Evolutionary conservation across 23 red algal genomes (phyloP).

Genomic region (Gracilaria domingensis): DNA sequence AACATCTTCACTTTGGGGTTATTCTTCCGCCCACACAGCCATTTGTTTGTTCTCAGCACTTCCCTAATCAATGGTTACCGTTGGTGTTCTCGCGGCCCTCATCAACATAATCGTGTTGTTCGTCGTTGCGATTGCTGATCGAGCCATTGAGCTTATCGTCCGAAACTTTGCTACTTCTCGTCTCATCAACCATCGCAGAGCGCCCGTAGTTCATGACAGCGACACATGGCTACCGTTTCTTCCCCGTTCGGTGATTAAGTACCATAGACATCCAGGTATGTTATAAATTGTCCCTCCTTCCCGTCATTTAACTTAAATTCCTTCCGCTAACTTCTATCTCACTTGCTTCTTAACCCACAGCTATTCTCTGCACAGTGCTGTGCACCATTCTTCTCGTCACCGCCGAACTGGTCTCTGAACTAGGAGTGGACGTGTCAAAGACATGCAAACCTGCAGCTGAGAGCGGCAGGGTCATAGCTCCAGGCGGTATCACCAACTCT

Average conservation of each 20-base stretch:
- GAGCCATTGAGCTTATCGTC: conserved; percentile 20
- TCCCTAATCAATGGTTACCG: conserved; percentile 12
- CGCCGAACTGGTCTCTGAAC: conserved; percentile 53
- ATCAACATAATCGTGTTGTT: conserved; percentile 33
- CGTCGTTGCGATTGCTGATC: conserved; percentile 41
- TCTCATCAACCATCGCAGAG: conserved; percentile 10
- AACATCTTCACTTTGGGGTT: too few species aligned
- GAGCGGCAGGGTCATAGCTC: conserved; percentile 33
- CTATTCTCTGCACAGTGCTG: conserved; percentile 56
- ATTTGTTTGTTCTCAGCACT: background rate
- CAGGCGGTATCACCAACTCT: background rate
- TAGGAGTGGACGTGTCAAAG: conserved; percentile 50
- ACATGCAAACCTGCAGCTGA: conserved; percentile 14
- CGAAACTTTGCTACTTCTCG: conserved; percentile 47
- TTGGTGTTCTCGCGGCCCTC: conserved; percentile 12
- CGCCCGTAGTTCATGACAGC: conserved; percentile 53
- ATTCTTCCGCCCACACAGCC: too few species aligned
- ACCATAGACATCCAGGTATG: conserved; percentile 46
- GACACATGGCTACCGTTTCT: conserved; percentile 37
- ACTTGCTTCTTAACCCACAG: background rate
- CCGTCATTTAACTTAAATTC: background rate
- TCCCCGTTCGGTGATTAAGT: conserved; percentile 35
- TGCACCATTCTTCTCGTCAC: conserved; percentile 44
- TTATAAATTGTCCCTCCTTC: background rate
- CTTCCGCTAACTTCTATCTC: background rate